Conservation (phyloP, 192 early-diverging fungal species). For the Coemansia sp. region DNA sequence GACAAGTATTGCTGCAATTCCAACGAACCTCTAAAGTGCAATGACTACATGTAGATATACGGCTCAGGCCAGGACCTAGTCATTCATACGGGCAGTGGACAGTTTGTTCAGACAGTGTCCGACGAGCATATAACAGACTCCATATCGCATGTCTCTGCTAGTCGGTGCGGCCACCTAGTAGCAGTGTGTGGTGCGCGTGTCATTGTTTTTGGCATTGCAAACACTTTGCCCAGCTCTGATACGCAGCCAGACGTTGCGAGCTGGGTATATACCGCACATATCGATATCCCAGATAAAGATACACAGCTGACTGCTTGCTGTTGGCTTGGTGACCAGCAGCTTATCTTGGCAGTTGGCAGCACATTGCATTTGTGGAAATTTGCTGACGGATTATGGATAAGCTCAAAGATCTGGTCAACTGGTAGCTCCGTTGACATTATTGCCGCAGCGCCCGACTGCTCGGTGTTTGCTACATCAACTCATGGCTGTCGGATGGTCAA, state of each 20-base stretch:
- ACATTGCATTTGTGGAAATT: constrained; percentile 19
- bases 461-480: constrained; percentile 30
- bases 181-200: constrained; percentile 14
- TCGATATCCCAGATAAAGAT: neutral
- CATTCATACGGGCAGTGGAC: constrained; percentile 18
- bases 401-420: constrained; percentile 7
- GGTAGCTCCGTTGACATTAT: constrained; percentile 17
- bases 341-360: constrained; percentile 13
- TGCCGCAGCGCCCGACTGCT: constrained; percentile 8
- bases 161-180: constrained; percentile 18
- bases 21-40: neutral
- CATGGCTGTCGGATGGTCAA: constrained; percentile 27
- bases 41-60: constrained; percentile 24
- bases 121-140: constrained; percentile 12
- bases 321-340: constrained; percentile 20
- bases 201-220: constrained; percentile 11
- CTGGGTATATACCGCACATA: constrained; percentile 19
- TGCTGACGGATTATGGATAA: constrained; percentile 11
- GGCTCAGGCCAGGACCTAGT: constrained; percentile 47
- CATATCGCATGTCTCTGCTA: constrained; percentile 19
- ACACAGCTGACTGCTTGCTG: constrained; percentile 5
- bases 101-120: constrained; percentile 32
- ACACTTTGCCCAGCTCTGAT: neutral
- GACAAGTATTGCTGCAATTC: neutral
- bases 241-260: neutral